Evolutionary conservation across 331 rosid genomes (phyloP), one percentile per base, ranked within the genome.

Genomic region (Acacia pycnantha): DNA sequence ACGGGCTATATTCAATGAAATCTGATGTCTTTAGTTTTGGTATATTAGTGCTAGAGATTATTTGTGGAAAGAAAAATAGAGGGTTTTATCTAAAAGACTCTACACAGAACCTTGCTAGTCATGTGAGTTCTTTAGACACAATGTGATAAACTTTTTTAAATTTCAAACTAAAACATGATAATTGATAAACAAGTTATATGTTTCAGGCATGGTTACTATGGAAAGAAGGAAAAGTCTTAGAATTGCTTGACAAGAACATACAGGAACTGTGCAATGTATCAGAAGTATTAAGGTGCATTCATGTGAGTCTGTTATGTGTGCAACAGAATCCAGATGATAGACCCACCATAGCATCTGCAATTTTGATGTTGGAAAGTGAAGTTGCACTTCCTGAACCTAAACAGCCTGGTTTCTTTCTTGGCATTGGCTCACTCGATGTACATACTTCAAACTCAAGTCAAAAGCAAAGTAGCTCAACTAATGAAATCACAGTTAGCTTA

Each of bases 331-430:
- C 74, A 33, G 78, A 79, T 11, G 78, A 84, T 24, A 74, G 84
- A 19, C 87, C 87, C 15, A 79, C 27, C 16, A 80, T 66, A 48
- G 26, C 81, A 27, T 73, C 79, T 13, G 86, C 29, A 12, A 26
- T 83, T 73, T 16, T 65, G 51, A 73, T 83, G 86, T 43, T 83
- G 47, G 80, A 29, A 24, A 74, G 83, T 74, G 77, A 83, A 13
- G 56, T 43, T 47, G 77, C 35, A 66, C 41, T 83, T 12, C 27
- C 15, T 41, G 73, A 65, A 6, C 86, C 86, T 67, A 79, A 73
- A 33, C 29, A 22, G 1, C 86, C 73, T 0, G 77, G 80, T 73
- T 51, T 53, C 71, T 74, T 73, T 14, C 8, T 9, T 0, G 64
- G 7, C 48, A 67, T 19, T 18, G 50, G 24, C 35, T 54, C 53